Conservation (phyloP, 768 basidiomycete genomes). For the Tephrocybe sp. region DNA sequence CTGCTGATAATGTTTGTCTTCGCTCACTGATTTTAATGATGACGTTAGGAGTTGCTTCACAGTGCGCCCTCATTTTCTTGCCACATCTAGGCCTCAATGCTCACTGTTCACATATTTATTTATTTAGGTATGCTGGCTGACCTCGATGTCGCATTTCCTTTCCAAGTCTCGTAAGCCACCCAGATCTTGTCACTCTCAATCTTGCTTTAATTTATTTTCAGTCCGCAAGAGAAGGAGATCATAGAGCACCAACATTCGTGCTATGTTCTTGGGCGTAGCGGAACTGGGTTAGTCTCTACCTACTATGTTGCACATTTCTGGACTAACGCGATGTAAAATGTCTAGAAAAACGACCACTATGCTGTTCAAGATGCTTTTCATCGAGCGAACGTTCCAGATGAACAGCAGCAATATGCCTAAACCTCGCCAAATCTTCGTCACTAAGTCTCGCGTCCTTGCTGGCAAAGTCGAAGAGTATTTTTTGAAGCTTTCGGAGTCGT, state of each 20-base stretch:
- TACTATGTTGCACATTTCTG: background rate
- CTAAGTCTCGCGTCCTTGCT: constrained; percentile 65
- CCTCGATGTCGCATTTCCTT: constrained; percentile 44
- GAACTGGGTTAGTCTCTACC: constrained; percentile 56
- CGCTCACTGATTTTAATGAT: background rate
- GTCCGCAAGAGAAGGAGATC: constrained; percentile 52
- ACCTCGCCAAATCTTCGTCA: constrained; percentile 72
- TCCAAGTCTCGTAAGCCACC: constrained; percentile 40
- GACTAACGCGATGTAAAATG: background rate
- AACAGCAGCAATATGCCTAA: constrained; percentile 35
- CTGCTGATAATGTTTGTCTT: background rate
- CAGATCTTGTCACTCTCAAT: background rate
- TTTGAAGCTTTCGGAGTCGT: constrained; percentile 44
- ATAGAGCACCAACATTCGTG: constrained; percentile 61
- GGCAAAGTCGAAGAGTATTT: constrained; percentile 74
- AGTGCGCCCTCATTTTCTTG: constrained; percentile 25
- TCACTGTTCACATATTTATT: no score
- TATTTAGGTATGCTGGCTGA: constrained; percentile 49
- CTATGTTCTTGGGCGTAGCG: constrained; percentile 69
- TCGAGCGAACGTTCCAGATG: constrained; percentile 55
- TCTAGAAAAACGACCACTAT: constrained; percentile 74
- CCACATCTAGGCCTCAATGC: background rate
- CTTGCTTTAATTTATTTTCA: constrained; percentile 10
- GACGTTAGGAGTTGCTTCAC: constrained; percentile 30
- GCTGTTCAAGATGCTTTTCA: constrained; percentile 72